These are phyloP conservation scores for Nematocida sp. DNA, from an alignment of 371 early-diverging fungal species.

Conservation along the genomic window DNA sequence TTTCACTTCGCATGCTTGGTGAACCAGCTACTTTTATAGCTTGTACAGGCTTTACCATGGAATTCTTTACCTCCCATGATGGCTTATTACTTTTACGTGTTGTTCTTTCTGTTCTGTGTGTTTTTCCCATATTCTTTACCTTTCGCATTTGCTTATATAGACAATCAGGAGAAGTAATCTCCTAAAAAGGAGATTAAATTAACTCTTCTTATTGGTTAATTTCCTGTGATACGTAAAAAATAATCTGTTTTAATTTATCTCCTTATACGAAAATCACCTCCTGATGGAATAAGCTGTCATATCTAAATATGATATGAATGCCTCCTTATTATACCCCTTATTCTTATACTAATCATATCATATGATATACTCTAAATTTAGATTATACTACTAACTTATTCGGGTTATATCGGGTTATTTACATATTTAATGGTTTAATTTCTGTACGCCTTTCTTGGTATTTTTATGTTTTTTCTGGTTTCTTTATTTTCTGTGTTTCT, in stretches of 20 bases:
- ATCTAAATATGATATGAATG: too few relatives aligned
- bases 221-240: too few relatives aligned
- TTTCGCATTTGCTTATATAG: conserved; percentile 7
- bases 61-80: conserved; percentile 1
- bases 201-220: too few relatives aligned
- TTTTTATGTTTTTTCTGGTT: conserved; percentile 9
- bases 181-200: neutral
- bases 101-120: conserved; percentile 13
- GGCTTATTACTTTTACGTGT: neutral
- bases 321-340: too few relatives aligned
- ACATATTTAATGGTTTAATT: neutral
- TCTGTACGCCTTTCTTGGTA: neutral
- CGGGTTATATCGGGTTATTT: neutral
- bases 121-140: conserved; percentile 20
- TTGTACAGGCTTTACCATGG: conserved; percentile 5
- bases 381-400: too few relatives aligned
- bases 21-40: neutral
- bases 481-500: conserved; percentile 10
- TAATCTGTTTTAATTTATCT: too few relatives aligned
- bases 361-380: too few relatives aligned
- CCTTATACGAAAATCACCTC: too few relatives aligned
- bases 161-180: neutral
- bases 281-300: too few relatives aligned
- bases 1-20: neutral
- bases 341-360: too few relatives aligned